phyloP scores from a whole-genome alignment of 106 monocot species.

The Allium cepa region DNA sequence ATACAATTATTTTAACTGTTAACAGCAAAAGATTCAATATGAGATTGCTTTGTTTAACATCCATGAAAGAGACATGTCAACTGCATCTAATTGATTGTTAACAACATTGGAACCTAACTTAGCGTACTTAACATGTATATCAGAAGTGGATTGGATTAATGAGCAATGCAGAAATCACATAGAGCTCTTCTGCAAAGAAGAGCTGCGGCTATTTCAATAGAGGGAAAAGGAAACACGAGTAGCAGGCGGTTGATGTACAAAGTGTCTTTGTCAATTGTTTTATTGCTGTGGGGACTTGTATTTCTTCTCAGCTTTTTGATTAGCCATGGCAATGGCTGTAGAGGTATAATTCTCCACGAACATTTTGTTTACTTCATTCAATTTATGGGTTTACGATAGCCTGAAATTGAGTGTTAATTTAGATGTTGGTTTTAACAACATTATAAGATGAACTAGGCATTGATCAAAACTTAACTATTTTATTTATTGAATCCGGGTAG shows the following conservation, averaged over 20 bases:
- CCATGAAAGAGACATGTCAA: too few species aligned
- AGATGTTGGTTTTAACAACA: neutral
- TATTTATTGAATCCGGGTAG: neutral
- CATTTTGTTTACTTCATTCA: too few species aligned
- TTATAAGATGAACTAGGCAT: neutral
- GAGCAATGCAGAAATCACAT: conserved; percentile 71
- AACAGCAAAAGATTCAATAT: too few species aligned
- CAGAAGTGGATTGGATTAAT: conserved; percentile 17
- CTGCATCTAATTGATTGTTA: too few species aligned
- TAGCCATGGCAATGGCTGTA: conserved; percentile 47
- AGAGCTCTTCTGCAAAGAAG: conserved; percentile 64
- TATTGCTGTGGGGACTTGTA: conserved; percentile 45
- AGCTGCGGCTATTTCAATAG: conserved; percentile 18
- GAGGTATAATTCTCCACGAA: conserved; percentile 20
- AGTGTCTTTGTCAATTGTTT: conserved; percentile 36
- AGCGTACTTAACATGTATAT: too few species aligned
- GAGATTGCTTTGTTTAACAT: too few species aligned
- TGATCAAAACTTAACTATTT: neutral
- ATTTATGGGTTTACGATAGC: neutral
- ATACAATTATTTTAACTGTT: too few species aligned
- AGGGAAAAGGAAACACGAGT: conserved; percentile 10
- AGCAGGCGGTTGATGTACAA: conserved; percentile 30
- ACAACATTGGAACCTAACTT: too few species aligned
- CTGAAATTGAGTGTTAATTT: neutral
- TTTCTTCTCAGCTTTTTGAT: conserved; percentile 57